These are phyloP conservation scores for Penicillium lividum DNA, from an alignment of 495 filamentous ascomycete species.

Conservation along the genomic window DNA sequence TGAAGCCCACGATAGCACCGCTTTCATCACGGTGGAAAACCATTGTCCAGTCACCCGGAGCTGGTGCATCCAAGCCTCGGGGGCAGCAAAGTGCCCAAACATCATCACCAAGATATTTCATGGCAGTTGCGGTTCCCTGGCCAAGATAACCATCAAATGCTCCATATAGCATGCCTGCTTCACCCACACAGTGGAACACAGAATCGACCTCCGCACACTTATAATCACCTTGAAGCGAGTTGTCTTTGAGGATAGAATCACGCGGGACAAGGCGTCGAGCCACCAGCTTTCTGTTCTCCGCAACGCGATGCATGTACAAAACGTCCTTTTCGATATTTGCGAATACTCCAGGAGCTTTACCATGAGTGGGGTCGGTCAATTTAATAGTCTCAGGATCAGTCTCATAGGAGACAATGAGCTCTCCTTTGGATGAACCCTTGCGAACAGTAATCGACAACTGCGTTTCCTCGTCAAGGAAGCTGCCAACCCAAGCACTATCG, in stretches of 20 bases:
- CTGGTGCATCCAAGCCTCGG: slow-evolving; percentile 34
- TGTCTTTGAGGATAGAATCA: slow-evolving; percentile 8
- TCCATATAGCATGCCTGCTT: slow-evolving; percentile 31
- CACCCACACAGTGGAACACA: slow-evolving; percentile 32
- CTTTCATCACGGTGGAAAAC: slow-evolving; percentile 26
- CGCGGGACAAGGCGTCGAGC: slow-evolving; percentile 23
- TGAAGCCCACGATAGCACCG: slow-evolving; percentile 20
- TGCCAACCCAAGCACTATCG: slow-evolving; percentile 21
- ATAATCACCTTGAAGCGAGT: slow-evolving; percentile 25
- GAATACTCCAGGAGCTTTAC: slow-evolving; percentile 8
- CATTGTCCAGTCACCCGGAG: slow-evolving; percentile 38
- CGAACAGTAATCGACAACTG: slow-evolving; percentile 23
- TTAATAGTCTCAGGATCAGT: slow-evolving; percentile 9
- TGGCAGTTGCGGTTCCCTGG: slow-evolving; percentile 20
- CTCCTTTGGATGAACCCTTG: slow-evolving; percentile 16
- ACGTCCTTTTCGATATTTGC: slow-evolving; percentile 24
- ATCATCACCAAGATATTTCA: slow-evolving; percentile 34
- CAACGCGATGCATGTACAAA: slow-evolving; percentile 24
- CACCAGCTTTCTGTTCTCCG: slow-evolving; percentile 28
- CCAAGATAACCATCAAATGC: slow-evolving; percentile 36
- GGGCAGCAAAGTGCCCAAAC: slow-evolving; percentile 33
- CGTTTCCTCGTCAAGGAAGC: slow-evolving; percentile 32
- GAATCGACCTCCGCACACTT: slow-evolving; percentile 31
- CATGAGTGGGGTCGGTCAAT: slow-evolving; percentile 14
- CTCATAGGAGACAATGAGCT: slow-evolving; percentile 24